Evolutionary conservation across 345 rosid species (phyloP), one percentile per base, ranked within the genome.

Genomic region (Moricandia moricandioides): DNA sequence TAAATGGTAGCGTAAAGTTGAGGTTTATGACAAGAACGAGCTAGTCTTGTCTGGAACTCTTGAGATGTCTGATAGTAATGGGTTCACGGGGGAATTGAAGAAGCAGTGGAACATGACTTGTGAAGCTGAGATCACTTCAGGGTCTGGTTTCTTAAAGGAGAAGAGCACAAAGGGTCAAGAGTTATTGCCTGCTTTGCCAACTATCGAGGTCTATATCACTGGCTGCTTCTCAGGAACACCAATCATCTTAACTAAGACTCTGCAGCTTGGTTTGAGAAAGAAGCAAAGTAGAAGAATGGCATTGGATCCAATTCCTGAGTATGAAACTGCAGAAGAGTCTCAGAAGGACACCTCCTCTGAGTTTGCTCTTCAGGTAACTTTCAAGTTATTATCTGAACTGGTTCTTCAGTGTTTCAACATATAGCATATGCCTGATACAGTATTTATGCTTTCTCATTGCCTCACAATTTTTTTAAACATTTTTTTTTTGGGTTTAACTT

Each of bases 161-260:
- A 89, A 84, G 78, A 85, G 81, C 16, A 34, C 56, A 70, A 57
- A 18, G 13, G 83, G 86, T 71, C 80, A 84, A 24, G 89, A 85
- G 31, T 82, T 81, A 52, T 79, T 74, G 40, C 68, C 80, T 6
- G 65, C 74, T 21, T 75, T 79, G 13, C 91, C 93, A 49, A 80
- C 84, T 51, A 79, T 91, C 55, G 98, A 94, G 83, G 93, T 94
- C 69, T 94, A 88, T 80, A 86, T 94, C 30, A 84, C 97, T 12
- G 98, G 97, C 10, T 85, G 88, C 70, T 91, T 85, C 87, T 81
- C 84, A 12, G 93, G 93, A 21, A 82, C 78, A 45, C 98, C 97
- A 2, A 85, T 91, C 60, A 88, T 94, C 72, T 80, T 94, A 79
- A 88, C 96, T 43, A 86, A 86, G 85, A 88, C 87, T 69, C 72